A percentile compares a stretch with the other conserved stretches of the same genome.
These are phyloP conservation scores for Fusarium mexicanum DNA, from an alignment of 2,329 filamentous ascomycete species.

Conservation along the genomic window DNA sequence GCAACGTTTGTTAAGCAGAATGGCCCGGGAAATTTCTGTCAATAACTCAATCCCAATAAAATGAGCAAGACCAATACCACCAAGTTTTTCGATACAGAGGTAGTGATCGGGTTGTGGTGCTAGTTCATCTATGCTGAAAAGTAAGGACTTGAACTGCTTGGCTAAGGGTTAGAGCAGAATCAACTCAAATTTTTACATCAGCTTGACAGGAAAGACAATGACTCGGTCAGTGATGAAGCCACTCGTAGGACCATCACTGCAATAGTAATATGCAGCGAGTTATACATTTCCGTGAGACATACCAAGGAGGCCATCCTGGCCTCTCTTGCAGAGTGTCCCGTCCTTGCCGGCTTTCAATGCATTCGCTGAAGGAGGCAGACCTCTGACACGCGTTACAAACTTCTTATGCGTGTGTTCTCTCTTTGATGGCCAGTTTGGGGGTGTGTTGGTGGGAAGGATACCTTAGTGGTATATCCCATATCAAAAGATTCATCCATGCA, in stretches of 20 bases:
- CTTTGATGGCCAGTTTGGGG: background rate
- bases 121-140: background rate
- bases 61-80: background rate
- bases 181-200: background rate
- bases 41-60: background rate
- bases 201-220: background rate
- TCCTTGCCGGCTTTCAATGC: background rate
- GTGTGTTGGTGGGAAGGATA: background rate
- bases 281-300: background rate
- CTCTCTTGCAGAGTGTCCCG: background rate
- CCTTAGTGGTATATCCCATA: background rate
- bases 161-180: background rate
- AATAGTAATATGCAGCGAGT: background rate
- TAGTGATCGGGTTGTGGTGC: background rate
- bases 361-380: background rate
- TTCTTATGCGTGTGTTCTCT: background rate
- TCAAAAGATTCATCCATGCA: background rate
- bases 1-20: background rate
- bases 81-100: background rate
- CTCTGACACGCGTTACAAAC: background rate
- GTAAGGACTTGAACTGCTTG: background rate
- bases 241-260: background rate
- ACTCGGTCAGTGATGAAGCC: background rate
- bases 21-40: too few species aligned
- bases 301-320: background rate